Conservation (phyloP, 371 early-diverging fungal species). For the Mortierella sp. region DNA sequence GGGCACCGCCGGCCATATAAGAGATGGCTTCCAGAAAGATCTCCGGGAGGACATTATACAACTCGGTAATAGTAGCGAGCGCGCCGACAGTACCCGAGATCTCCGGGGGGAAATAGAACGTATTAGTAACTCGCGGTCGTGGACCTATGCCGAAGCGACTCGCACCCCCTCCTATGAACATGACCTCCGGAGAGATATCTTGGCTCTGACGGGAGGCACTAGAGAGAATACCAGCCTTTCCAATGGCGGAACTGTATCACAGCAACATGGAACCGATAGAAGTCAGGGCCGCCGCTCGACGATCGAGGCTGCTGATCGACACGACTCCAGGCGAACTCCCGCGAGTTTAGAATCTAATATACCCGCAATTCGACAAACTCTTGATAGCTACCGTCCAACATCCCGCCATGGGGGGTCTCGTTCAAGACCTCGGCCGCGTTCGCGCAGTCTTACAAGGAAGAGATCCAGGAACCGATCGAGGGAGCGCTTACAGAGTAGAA, state of each 20-base stretch:
- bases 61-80: too few species aligned
- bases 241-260: background rate
- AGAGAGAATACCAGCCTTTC: background rate
- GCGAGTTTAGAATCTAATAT: background rate
- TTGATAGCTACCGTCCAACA: constrained; percentile 10
- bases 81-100: background rate
- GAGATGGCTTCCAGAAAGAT: background rate
- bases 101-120: background rate
- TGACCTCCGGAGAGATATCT: constrained; percentile 14
- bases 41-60: background rate
- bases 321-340: too few species aligned
- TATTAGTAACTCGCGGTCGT: background rate
- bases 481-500: background rate
- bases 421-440: background rate
- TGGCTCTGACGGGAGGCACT: background rate
- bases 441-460: constrained; percentile 10
- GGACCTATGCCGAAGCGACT: background rate
- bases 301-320: too few species aligned
- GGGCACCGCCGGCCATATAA: background rate
- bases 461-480: constrained; percentile 14
- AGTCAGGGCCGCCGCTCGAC: background rate
- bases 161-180: too few species aligned
- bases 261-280: background rate
- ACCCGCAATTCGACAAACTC: background rate
- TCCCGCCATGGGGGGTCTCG: background rate